phyloP scores from a whole-genome alignment of 441 rosid species.

The Adansonia gregorii region DNA sequence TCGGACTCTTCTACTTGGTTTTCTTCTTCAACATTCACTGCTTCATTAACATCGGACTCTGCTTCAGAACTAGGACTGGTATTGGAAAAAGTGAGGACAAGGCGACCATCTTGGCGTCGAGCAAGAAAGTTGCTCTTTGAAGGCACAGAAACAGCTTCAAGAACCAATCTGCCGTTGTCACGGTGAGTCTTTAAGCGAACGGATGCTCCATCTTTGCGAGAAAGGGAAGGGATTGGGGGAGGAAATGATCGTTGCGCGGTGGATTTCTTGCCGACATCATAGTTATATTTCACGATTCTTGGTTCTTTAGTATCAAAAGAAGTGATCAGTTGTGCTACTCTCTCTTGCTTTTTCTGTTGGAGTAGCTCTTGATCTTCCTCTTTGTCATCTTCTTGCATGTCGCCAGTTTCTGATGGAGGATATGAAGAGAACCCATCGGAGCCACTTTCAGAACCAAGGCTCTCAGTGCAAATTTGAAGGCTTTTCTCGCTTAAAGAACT shows the following conservation, averaged over 20 bases:
- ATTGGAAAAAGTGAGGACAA: conserved; percentile 62
- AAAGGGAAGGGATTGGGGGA: conserved; percentile 70
- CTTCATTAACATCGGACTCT: conserved; percentile 23
- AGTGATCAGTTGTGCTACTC: not conserved
- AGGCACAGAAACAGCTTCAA: conserved; percentile 81
- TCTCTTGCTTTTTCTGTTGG: conserved; percentile 17
- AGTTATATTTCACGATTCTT: conserved; percentile 29
- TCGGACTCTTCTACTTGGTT: conserved; percentile 33
- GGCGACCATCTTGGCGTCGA: conserved; percentile 80
- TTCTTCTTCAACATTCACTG: conserved; percentile 22
- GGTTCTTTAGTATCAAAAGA: conserved; percentile 33
- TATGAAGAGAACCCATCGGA: conserved; percentile 73
- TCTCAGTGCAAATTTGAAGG: conserved; percentile 86
- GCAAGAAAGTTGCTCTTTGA: conserved; percentile 68
- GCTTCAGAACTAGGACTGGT: not conserved
- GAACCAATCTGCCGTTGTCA: conserved; percentile 79
- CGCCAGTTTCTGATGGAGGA: conserved; percentile 59
- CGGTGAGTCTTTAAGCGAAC: conserved; percentile 72
- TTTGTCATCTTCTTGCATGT: conserved; percentile 46
- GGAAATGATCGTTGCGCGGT: conserved; percentile 55
- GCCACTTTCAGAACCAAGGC: conserved; percentile 98
- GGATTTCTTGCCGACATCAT: conserved; percentile 35
- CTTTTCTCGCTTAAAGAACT: conserved; percentile 71
- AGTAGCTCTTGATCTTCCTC: conserved; percentile 25
- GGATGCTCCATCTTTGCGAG: conserved; percentile 50